Evolutionary conservation across 2,329 filamentous ascomycete species (phyloP).

Genomic region (Rutstroemia sydowiana): DNA sequence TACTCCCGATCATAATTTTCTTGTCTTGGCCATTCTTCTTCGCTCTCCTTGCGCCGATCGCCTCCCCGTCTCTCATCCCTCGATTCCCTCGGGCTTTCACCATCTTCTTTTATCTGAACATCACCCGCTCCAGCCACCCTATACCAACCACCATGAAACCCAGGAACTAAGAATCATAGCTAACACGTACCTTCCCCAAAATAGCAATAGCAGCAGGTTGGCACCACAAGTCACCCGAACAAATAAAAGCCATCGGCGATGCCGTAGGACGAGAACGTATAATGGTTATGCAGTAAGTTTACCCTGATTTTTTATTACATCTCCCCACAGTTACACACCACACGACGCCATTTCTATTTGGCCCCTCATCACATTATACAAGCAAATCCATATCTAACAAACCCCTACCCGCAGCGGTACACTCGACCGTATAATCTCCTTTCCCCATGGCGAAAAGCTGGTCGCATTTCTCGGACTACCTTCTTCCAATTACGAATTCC

Average conservation of each 20-base stretch:
- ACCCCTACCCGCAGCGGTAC: constrained; percentile 40
- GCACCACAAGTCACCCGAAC: constrained; percentile 55
- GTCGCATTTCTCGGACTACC: constrained; percentile 56
- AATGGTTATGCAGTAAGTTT: constrained; percentile 50
- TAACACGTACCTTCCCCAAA: too few species aligned
- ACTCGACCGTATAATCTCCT: constrained; percentile 68
- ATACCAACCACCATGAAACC: too few species aligned
- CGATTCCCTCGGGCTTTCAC: too few species aligned
- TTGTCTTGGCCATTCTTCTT: too few species aligned
- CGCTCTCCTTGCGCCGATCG: too few species aligned
- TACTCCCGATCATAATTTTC: too few species aligned
- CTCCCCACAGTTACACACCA: not conserved
- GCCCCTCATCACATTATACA: not conserved
- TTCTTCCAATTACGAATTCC: constrained; percentile 53
- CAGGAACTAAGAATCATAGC: too few species aligned
- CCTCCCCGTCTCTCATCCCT: too few species aligned
- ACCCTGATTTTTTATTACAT: not conserved
- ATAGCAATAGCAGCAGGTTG: constrained; percentile 64
- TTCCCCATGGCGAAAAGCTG: constrained; percentile 62
- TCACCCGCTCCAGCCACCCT: too few species aligned
- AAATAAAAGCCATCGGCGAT: constrained; percentile 38
- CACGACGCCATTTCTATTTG: not conserved
- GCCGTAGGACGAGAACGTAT: constrained; percentile 58
- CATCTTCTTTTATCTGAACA: too few species aligned
- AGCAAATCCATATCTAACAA: not conserved